Conservation (phyloP, 2,329 filamentous ascomycete species). For the Decorospora gaudefroyi region DNA sequence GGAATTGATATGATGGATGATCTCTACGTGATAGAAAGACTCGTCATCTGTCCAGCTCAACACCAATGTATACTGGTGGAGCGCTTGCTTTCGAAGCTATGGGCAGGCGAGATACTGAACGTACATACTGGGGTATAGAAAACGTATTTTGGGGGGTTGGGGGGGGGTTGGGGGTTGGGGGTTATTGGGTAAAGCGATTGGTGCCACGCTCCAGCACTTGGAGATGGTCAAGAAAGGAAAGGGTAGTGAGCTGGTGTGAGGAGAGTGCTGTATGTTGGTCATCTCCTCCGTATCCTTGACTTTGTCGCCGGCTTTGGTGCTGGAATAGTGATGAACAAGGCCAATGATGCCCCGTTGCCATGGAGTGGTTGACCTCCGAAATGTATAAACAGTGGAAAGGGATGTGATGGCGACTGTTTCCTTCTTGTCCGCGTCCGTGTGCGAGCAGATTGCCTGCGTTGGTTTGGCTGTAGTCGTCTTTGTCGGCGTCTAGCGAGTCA, state of each 20-base stretch:
- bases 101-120: slow-evolving; percentile 32
- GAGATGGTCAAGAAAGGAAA: slow-evolving; percentile 34
- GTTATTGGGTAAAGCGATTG: slow-evolving; percentile 36
- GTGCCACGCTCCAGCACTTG: slow-evolving; percentile 46
- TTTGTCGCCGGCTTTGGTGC: slow-evolving; percentile 10
- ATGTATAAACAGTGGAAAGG: slow-evolving; percentile 6
- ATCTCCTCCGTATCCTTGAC: slow-evolving; percentile 5
- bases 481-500: slow-evolving; percentile 33
- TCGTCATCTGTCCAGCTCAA: slow-evolving; percentile 42
- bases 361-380: slow-evolving; percentile 19
- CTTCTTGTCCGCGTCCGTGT: slow-evolving; percentile 6
- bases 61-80: slow-evolving; percentile 32
- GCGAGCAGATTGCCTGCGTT: neutral
- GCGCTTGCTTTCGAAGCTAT: slow-evolving; percentile 37
- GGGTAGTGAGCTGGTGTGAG: slow-evolving; percentile 19
- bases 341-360: slow-evolving; percentile 40
- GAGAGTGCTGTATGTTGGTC: slow-evolving; percentile 15
- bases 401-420: neutral
- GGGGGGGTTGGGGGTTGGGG: no score
- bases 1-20: neutral
- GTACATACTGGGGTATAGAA: slow-evolving; percentile 10
- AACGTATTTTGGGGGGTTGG: no score
- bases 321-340: slow-evolving; percentile 34
- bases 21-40: slow-evolving; percentile 15
- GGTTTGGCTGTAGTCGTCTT: slow-evolving; percentile 5